Conservation (phyloP, 1,139 yeast genomes). For the Pichia sp. region DNA sequence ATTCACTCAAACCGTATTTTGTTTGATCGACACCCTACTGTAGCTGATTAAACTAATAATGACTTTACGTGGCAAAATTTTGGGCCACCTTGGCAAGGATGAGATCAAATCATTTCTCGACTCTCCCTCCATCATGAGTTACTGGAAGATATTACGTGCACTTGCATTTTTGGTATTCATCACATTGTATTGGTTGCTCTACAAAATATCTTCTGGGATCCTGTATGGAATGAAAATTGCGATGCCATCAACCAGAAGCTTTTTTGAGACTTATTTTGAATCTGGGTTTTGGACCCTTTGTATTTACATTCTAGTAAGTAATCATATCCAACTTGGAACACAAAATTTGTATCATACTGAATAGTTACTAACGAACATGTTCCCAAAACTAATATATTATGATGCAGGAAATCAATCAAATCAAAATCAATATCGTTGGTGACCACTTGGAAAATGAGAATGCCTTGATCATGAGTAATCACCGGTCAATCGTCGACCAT, state of each 20-base stretch:
- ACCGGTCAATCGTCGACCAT: slow-evolving; percentile 49
- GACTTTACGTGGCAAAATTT: slow-evolving; percentile 20
- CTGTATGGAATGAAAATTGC: slow-evolving; percentile 15
- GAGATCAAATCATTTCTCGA: slow-evolving; percentile 13
- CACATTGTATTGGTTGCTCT: slow-evolving; percentile 14
- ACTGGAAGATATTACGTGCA: slow-evolving; percentile 15
- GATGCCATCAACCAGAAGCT: slow-evolving; percentile 18
- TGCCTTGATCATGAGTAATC: slow-evolving; percentile 46
- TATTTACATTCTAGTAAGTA: slow-evolving; percentile 20
- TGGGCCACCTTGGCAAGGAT: slow-evolving; percentile 21
- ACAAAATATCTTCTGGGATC: slow-evolving; percentile 12
- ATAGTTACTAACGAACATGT: no score
- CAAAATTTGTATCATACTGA: no score
- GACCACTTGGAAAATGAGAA: slow-evolving; percentile 39
- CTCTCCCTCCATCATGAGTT: slow-evolving; percentile 6
- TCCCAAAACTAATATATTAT: no score
- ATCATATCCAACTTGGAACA: neutral
- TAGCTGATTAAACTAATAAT: no score
- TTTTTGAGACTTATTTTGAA: slow-evolving; percentile 17
- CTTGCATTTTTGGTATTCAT: slow-evolving; percentile 16
- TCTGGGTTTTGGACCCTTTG: slow-evolving; percentile 26
- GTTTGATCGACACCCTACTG: no score
- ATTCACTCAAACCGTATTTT: no score
- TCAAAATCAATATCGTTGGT: slow-evolving; percentile 35
- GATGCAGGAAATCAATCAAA: slow-evolving; percentile 31